Percentiles rank a stretch among this genome's conserved stretches.
These are phyloP conservation scores for Phaseolus coccineus DNA, from an alignment of 331 rosid genomes.

Conservation along the genomic window DNA sequence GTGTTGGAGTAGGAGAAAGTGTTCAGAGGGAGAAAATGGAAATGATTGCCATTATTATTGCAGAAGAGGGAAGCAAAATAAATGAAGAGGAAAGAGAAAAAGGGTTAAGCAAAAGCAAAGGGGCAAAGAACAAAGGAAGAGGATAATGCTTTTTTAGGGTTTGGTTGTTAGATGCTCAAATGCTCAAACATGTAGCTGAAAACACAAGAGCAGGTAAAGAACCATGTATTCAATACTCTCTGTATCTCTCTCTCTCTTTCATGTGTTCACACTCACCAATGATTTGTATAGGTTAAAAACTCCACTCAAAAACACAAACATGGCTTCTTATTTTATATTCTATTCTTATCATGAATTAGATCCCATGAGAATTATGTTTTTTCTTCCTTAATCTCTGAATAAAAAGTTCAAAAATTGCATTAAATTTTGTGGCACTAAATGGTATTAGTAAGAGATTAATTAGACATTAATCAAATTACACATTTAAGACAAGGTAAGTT, in stretches of 20 bases:
- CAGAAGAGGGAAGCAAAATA: background rate
- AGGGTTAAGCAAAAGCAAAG: conserved; percentile 38
- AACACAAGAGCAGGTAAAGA: conserved; percentile 40
- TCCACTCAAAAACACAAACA: background rate
- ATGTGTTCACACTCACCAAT: conserved; percentile 45
- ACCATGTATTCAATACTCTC: background rate
- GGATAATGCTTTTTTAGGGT: conserved; percentile 50
- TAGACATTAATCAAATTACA: too few relatives aligned
- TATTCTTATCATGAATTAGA: too few relatives aligned
- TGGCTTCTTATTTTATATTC: background rate
- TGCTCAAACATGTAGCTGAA: conserved; percentile 55
- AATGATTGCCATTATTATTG: conserved; percentile 53
- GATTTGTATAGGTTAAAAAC: conserved; percentile 30
- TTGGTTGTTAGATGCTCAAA: conserved; percentile 58
- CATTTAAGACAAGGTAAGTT: too few relatives aligned
- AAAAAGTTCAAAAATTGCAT: too few relatives aligned
- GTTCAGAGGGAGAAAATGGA: conserved; percentile 54
- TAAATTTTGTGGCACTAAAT: too few relatives aligned
- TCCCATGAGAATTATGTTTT: too few relatives aligned
- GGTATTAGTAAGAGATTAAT: too few relatives aligned
- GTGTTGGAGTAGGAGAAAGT: conserved; percentile 36
- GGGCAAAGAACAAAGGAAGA: conserved; percentile 33
- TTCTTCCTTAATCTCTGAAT: too few relatives aligned
- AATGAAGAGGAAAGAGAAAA: conserved; percentile 10
- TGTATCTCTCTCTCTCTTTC: background rate